A percentile compares a stretch with the other conserved stretches of the same genome.
Conservation (phyloP, 148 eudicot species). For the Camellia japonica region DNA sequence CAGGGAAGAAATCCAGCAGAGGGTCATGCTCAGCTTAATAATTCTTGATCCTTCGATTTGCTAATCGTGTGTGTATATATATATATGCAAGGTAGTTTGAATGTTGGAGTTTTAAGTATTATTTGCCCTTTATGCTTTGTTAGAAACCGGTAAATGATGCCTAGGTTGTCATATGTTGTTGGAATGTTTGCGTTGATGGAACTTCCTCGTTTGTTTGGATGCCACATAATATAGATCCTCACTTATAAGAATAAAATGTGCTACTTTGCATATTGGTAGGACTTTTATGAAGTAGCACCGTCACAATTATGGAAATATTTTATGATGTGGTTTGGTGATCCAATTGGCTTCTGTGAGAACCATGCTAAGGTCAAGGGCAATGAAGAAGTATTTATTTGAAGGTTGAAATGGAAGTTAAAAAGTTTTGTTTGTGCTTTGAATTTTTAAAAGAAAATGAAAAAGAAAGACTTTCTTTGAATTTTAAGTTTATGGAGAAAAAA, state of each 20-base stretch:
- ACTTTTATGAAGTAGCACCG: too few relatives aligned
- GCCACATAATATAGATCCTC: not conserved
- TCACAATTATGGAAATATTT: too few relatives aligned
- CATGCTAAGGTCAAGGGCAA: too few relatives aligned
- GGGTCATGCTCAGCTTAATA: constrained; percentile 40
- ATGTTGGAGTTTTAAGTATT: not conserved
- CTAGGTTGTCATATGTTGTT: not conserved
- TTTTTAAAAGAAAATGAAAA: too few relatives aligned
- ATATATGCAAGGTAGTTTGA: not conserved
- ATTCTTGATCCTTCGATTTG: constrained; percentile 20
- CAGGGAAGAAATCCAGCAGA: constrained; percentile 40
- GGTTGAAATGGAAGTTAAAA: too few relatives aligned
- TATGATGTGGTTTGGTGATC: too few relatives aligned
- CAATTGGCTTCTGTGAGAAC: too few relatives aligned
- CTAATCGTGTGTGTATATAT: not conserved
- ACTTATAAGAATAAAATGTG: not conserved
- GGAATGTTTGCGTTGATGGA: constrained; percentile 1
- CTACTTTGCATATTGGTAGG: too few relatives aligned
- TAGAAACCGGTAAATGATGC: not conserved
- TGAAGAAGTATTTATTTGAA: too few relatives aligned
- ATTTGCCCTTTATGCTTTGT: not conserved
- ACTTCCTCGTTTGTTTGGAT: not conserved
- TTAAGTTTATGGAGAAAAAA: too few relatives aligned
- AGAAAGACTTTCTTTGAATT: too few relatives aligned
- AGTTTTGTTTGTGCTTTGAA: too few relatives aligned